Base-by-base conservation (phyloP, 2,329 filamentous ascomycete species). In the Aspergillus sp. region DNA sequence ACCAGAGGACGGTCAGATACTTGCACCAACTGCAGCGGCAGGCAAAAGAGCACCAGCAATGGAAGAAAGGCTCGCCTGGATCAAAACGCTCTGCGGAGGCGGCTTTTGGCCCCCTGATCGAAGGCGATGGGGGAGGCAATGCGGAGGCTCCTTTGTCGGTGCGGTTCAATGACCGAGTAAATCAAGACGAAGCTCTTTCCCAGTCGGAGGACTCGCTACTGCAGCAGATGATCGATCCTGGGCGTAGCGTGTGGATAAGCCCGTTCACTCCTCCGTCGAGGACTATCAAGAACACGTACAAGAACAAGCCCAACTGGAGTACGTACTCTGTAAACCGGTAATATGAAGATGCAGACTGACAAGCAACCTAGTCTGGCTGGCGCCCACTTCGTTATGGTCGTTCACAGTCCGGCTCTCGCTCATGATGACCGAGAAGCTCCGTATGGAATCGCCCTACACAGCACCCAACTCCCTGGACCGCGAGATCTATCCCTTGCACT, bases 271-370 rank as follows among this genome's bases (percentile, higher is more conserved):
- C 43, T 8, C 42, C 42, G 0, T 45, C 43, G 1, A 29, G 29
- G 2, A 45, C 34, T 4, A 41, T 48, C 16, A 43, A 41, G 10
- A 38, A 43, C 28, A 37, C 33, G 8, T 14, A 44, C 12, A 36
- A 39, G 12, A 36, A 36, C 3, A 46, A 42, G 11, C 37, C 37
- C 2, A 52, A 49, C 8, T 64, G 60, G 60, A 60, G 60, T 64
- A 33, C 34, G 56, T n/a, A 4, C 6, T 15, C 24, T 2, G n/a
- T n/a, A n/a, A n/a, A n/a, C n/a, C n/a, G n/a, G n/a, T n/a, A n/a
- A 3, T 24, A 8, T 29, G 7, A 24, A 8, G 10, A 5, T 30
- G 8, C 1, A 14, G 17, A 3, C 15, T 22, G 8, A 37, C 17
- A 4, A 29, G 12, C 14, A 1, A 15, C 15, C 24, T 15, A 44